Conservation (phyloP, 441 rosid species). For the Cnidoscolus chayamansa region DNA sequence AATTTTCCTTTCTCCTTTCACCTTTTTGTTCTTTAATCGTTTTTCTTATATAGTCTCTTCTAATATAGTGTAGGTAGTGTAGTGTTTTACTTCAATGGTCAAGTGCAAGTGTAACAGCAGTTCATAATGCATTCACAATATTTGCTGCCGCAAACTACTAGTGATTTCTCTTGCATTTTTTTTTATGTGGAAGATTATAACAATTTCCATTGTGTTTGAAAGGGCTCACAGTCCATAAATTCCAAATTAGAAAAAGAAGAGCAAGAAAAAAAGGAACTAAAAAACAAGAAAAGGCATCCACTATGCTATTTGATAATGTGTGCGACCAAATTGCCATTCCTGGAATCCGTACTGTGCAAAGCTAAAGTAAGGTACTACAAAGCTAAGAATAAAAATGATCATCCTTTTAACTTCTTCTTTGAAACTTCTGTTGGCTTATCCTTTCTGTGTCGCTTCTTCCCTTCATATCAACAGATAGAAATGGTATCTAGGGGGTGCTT, state of each 20-base stretch:
- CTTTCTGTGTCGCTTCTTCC: conserved; percentile 40
- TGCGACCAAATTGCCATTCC: not conserved
- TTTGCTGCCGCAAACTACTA: conserved; percentile 16
- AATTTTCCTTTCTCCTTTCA: not conserved
- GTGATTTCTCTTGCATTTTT: conserved; percentile 14
- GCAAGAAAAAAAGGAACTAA: not conserved
- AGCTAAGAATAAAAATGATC: conserved; percentile 16
- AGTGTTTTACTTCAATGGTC: conserved; percentile 10
- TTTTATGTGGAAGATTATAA: conserved; percentile 3
- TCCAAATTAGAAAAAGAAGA: not conserved
- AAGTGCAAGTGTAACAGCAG: conserved; percentile 27
- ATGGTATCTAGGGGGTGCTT: conserved; percentile 39
- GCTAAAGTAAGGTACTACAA: conserved; percentile 5
- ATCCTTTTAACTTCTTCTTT: conserved; percentile 36
- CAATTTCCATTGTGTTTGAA: not conserved
- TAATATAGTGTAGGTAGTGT: conserved; percentile 22
- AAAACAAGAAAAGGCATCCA: not conserved
- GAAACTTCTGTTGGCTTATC: conserved; percentile 26
- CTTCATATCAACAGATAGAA: conserved; percentile 42
- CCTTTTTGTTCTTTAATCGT: not conserved
- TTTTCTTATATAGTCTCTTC: conserved; percentile 15
- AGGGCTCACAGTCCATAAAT: not conserved
- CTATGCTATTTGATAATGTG: not conserved
- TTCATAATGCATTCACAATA: conserved; percentile 22
- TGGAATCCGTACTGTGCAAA: not conserved